Conservation (phyloP, 2,329 filamentous ascomycete genomes). For the Mollisia scopiformis region DNA sequence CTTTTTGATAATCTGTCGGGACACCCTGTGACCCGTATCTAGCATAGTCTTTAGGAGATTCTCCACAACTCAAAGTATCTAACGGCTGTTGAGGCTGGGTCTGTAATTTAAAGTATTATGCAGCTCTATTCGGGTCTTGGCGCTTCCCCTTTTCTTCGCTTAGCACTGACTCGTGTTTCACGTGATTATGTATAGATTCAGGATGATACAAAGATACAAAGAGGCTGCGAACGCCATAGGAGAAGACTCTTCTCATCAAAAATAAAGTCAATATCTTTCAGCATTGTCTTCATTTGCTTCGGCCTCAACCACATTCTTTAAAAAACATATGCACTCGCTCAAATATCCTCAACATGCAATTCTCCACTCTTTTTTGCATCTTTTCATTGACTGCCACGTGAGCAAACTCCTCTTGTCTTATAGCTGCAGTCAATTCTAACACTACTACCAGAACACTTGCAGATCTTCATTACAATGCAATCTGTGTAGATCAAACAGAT, state of each 20-base stretch:
- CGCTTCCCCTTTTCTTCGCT: neutral
- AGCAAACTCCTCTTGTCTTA: neutral
- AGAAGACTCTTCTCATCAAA: neutral
- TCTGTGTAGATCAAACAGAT: slow-evolving; percentile 13
- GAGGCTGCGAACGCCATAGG: neutral
- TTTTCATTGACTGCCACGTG: slow-evolving; percentile 9
- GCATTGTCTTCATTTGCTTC: neutral
- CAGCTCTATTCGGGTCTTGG: neutral
- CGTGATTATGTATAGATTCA: neutral
- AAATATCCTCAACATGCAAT: slow-evolving; percentile 16
- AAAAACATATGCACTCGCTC: neutral
- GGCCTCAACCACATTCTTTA: neutral
- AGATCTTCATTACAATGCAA: slow-evolving; percentile 25
- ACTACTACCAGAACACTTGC: slow-evolving; percentile 25
- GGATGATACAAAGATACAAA: neutral
- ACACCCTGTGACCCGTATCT: neutral
- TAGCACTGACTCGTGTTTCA: neutral
- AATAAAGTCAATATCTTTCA: neutral
- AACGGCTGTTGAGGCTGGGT: neutral
- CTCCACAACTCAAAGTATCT: neutral
- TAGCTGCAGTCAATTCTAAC: neutral
- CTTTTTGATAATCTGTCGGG: neutral
- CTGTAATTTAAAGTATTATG: neutral
- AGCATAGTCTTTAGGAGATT: neutral
- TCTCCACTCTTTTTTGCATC: slow-evolving; percentile 11